phyloP scores from a whole-genome alignment of 2,329 filamentous ascomycete genomes.

The Cyphellophora europaea region DNA sequence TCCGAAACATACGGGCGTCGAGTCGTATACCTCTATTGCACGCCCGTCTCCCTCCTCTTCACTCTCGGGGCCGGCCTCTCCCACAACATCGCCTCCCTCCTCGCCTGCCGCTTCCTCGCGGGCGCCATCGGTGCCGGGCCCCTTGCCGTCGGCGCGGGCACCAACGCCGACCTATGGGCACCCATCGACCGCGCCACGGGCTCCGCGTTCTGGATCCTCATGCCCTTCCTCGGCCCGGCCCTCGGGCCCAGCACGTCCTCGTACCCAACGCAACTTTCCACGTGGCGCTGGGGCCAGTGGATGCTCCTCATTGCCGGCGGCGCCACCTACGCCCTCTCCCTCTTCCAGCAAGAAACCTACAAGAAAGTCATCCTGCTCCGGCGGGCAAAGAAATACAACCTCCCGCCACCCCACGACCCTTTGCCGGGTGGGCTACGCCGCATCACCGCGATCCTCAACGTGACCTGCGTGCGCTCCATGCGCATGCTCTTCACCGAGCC shows the following conservation, averaged over 20 bases:
- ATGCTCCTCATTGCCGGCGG: slow-evolving; percentile 57
- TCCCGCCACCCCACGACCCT: slow-evolving; percentile 56
- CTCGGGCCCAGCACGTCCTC: slow-evolving; percentile 61
- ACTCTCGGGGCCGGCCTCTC: slow-evolving; percentile 32
- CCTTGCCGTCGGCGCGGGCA: slow-evolving; percentile 59
- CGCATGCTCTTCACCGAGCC: slow-evolving; percentile 59
- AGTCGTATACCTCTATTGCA: slow-evolving; percentile 59
- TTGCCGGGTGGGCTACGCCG: slow-evolving; percentile 51
- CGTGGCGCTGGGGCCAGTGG: slow-evolving; percentile 68
- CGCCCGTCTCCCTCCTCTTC: slow-evolving; percentile 52
- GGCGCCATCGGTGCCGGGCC: slow-evolving; percentile 62
- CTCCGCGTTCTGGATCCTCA: slow-evolving; percentile 45
- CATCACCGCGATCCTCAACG: slow-evolving; percentile 26
- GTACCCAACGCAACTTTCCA: slow-evolving; percentile 52
- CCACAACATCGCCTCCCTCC: slow-evolving; percentile 59
- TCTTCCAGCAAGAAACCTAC: slow-evolving; percentile 55
- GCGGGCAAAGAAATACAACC: slow-evolving; percentile 46
- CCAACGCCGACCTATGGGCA: slow-evolving; percentile 52
- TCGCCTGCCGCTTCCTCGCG: slow-evolving; percentile 68
- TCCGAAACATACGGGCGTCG: slow-evolving; percentile 62
- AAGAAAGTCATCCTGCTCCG: slow-evolving; percentile 56
- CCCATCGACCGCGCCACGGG: slow-evolving; percentile 47
- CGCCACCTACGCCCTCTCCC: slow-evolving; percentile 49
- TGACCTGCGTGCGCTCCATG: slow-evolving; percentile 44
- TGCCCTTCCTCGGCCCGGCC: slow-evolving; percentile 58